Base-by-base conservation (phyloP, 1,139 yeast species). In the Suhomyces kunorum region DNA sequence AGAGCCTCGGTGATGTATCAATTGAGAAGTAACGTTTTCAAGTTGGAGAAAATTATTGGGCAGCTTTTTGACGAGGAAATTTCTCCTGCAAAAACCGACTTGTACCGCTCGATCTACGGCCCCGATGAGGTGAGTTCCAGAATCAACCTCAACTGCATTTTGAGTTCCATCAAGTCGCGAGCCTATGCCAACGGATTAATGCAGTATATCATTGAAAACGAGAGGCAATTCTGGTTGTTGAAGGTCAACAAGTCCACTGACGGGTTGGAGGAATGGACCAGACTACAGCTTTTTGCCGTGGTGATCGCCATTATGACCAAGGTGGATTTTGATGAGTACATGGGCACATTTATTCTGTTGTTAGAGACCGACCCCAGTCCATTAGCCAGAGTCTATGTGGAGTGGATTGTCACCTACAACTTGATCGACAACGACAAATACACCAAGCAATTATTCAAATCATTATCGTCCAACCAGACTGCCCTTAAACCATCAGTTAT, bases 361-460 rank as follows among this genome's bases (percentile, higher is more conserved):
- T 51, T 70, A 8, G 68, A 57, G 7, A 57, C 53, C 2, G 96
- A 88, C 46, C 80, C 88, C 9, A 84, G 94, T 47, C 96, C 96
- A 0, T 66, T 83, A 43, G 87, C 79, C 2, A 76, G 96, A 43
- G 64, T 77, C 3, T 86, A 83, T 52, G 63, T 85, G 39, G 97
- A 89, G 54, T 89, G 97, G 97, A 66, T 83, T 5, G 62, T 84
- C 30, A 74, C 89, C 0, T 58, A 60, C 18, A 56, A 66, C 7
- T 53, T 76, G 25, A 41, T 58, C 22, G 49, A 48, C 22, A 50
- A 52, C 28, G 50, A 53, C 5, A 43, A 42, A 2, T 38, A 50
- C n/a, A 48, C 53, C n/a, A 49, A 53, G 1, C 26, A 32, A 8
- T 28, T 64, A 3, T 55, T 67, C 32, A 38, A 51, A 0, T 43